Evolutionary conservation across 2,329 filamentous ascomycete genomes (phyloP), one percentile per base, ranked within the genome.

Genomic region (Aspergillus oerlinghausenensis): DNA sequence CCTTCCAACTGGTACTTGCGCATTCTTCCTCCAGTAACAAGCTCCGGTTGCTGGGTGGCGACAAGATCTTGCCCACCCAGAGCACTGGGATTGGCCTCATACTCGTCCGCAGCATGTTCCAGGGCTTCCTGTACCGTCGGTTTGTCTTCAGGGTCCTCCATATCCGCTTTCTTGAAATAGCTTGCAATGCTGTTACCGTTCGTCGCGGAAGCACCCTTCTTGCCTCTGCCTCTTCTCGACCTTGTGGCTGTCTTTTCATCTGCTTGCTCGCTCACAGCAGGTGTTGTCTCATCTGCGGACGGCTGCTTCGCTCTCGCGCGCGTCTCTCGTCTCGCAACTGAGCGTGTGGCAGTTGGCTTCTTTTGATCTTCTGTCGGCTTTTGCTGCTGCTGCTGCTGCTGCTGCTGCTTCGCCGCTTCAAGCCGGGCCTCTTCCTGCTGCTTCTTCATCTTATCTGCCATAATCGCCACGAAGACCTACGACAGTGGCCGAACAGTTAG

Each of bases 1-100:
- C 94, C 94, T 70, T 97, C 93, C 0, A 99, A 77, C 66, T 99
- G 94, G 69, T 99, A 99, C 60, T 90, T 88, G 19, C 92, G 82
- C 93, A 99, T 97, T 3, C 87, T 88, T 1, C 94, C 94, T 4
- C 91, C 91, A 0, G 88, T 86, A 65, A 99, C 86, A 57, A 92
- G 85, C 61, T 88, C 86, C 0, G 94, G 94, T 69, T 99, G 94
- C 60, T 88, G 82, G 0, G 92, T 93, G 71, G 95, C 90, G 55
- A 86, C 82, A 17, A 97, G 74, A 54, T 92, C 82, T 63, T 87
- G 84, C 52, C 84, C 80, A 26, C 85, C 84, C 55, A 88, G 77
- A 23, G 83, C 82, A n/a, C 80, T 78, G 3, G 83, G 79, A 54
- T 85, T 81, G 6, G 83, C 77, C 52, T 82, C 81, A 50, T 81